Conservation (phyloP, 257 asterid genomes). For the Solanum etuberosum region DNA sequence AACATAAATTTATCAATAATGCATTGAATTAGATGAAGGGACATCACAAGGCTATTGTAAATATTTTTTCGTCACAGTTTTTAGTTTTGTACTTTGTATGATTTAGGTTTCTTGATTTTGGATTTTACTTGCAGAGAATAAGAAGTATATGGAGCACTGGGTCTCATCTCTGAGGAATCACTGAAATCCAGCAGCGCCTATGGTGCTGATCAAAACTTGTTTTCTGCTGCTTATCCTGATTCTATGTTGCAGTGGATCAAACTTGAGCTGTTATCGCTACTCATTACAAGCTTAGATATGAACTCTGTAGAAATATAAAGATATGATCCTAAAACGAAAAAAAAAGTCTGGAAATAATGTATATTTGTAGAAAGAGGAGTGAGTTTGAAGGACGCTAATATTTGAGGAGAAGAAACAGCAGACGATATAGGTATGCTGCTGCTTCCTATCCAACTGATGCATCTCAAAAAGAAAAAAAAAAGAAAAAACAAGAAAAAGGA, state of each 20-base stretch:
- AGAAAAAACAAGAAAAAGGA: neutral
- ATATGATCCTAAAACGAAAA: neutral
- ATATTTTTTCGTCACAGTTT: neutral
- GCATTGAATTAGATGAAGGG: neutral
- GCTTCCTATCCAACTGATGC: neutral
- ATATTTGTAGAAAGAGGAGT: neutral
- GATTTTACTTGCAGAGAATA: constrained; percentile 20
- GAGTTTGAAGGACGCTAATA: neutral
- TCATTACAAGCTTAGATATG: neutral
- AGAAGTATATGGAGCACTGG: constrained; percentile 36
- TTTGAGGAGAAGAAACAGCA: neutral
- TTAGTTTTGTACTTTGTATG: neutral
- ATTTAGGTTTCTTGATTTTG: neutral
- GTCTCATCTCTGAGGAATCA: constrained; percentile 23
- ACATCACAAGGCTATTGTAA: neutral
- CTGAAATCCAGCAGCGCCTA: neutral
- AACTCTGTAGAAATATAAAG: neutral
- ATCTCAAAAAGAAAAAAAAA: neutral
- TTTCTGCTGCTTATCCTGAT: constrained; percentile 1
- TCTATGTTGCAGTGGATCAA: neutral
- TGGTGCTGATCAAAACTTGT: neutral
- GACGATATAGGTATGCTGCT: neutral
- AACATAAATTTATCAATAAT: neutral
- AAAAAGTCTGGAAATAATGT: neutral
- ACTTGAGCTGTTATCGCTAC: neutral